Evolutionary conservation across 1,139 yeast species (phyloP).

Genomic region (Petasospora rhodanensis): DNA sequence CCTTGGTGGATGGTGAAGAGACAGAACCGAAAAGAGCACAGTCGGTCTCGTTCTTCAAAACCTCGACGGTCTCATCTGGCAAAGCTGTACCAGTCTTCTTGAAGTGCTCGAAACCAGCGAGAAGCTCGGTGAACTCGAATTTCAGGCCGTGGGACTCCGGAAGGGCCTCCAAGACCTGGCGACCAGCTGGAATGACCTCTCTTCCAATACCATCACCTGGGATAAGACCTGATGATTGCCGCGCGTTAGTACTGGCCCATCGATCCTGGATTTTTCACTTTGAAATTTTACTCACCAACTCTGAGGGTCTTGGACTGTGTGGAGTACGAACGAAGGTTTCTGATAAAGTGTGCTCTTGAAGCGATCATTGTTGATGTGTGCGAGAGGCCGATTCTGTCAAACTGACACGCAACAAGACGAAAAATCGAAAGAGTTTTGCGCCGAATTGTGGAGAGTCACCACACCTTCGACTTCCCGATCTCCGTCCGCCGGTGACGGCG

Average conservation of each 20-base stretch:
- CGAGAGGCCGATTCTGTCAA: too few species aligned
- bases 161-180: conserved; percentile 74
- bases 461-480: too few species aligned
- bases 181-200: conserved; percentile 95
- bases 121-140: conserved; percentile 80
- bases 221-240: conserved; percentile 49
- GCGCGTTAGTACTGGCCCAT: too few species aligned
- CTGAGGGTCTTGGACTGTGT: conserved; percentile 33
- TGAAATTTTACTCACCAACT: conserved; percentile 26
- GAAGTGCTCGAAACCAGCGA: conserved; percentile 94
- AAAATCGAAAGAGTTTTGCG: too few species aligned
- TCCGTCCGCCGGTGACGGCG: too few species aligned
- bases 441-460: too few species aligned
- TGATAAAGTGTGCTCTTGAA: conserved; percentile 14
- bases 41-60: conserved; percentile 79
- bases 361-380: conserved; percentile 10
- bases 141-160: conserved; percentile 70
- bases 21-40: conserved; percentile 98
- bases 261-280: not conserved
- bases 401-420: too few species aligned
- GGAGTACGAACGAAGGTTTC: conserved; percentile 29
- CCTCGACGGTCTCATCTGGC: conserved; percentile 85
- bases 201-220: conserved; percentile 99
- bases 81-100: conserved; percentile 90
- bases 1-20: conserved; percentile 89